Evolutionary conservation across 2,329 filamentous ascomycete genomes (phyloP), one percentile per base, ranked within the genome.

Genomic region (Phialophora chinensis): DNA sequence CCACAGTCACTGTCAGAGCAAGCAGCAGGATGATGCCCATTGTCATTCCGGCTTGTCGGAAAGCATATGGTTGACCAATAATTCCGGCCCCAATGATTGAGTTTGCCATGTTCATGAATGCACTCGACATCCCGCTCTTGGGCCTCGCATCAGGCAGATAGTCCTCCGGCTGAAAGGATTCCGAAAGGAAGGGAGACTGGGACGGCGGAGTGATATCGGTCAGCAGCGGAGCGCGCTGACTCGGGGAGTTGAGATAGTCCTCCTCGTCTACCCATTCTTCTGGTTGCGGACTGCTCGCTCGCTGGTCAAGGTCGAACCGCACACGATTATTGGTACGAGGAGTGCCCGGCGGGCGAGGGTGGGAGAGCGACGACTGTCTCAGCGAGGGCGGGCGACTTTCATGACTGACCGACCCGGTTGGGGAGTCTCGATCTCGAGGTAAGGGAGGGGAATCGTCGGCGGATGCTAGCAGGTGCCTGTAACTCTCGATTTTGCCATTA

Each of bases 51-150:
- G 95, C 95, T 81, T 98, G 93, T 66, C 88, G 88, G 76, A 99
- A 90, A n/a, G 95, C 95, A 79, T 98, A 99, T 12, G 95, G 93
- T 80, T 99, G 95, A 3, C 91, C 88, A 72, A 90, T 90, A 66
- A 90, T 90, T 2, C 88, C 88, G 33, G 88, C 88, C 33, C 88
- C 88, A 68, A 99, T 97, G 77, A 99, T 99, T 74, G 91, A 96
- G 82, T 99, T 99, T 69, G 95, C 94, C 95, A 99, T 99, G 80
- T 99, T 99, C 93, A 98, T 97, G 73, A 99, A 98, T 2, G 95
- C 94, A 76, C 90, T 92, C 69, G 86, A 85, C 80, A 98, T 85
- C 4, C 91, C 90, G 65, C 92, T 96, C 80, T 94, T 94, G 55
- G 94, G 93, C 64, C 93, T 85, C 23, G 86, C 84, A 69, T 78